Conservation (phyloP, 2,329 filamentous ascomycete genomes). For the Chalaropsis thielavioides region DNA sequence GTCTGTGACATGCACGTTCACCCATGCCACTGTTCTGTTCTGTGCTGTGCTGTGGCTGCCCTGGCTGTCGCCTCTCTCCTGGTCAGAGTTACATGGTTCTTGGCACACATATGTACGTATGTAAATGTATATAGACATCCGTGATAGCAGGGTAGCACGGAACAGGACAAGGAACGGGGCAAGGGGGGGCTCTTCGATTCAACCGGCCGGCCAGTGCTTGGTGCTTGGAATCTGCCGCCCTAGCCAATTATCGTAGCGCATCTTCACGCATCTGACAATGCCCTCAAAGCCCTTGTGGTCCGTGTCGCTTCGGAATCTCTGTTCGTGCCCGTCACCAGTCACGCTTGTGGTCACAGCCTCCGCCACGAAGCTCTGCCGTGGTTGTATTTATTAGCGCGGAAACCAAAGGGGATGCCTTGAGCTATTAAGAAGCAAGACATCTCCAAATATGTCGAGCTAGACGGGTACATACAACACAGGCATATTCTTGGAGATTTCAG, state of each 20-base stretch:
- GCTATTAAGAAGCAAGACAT: background rate
- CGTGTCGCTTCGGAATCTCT: no score
- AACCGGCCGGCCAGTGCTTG: background rate
- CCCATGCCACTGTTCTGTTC: background rate
- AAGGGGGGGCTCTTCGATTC: background rate
- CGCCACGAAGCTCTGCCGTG: background rate
- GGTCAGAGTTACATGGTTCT: background rate
- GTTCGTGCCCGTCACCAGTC: no score
- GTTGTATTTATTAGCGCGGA: background rate
- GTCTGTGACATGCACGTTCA: background rate
- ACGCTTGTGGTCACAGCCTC: background rate
- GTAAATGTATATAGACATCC: background rate
- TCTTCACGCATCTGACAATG: no score
- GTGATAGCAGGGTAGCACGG: slow-evolving; percentile 1
- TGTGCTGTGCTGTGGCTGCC: background rate
- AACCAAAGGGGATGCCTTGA: background rate
- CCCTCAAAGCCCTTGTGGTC: no score
- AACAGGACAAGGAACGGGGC: background rate
- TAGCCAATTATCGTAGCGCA: background rate
- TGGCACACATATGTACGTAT: background rate
- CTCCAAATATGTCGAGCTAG: background rate
- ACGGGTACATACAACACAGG: background rate
- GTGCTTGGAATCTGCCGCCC: background rate
- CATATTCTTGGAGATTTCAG: no score
- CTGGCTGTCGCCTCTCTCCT: background rate